phyloP scores from a whole-genome alignment of 805 yeast genomes.

The Hyphopichia homilentoma region DNA sequence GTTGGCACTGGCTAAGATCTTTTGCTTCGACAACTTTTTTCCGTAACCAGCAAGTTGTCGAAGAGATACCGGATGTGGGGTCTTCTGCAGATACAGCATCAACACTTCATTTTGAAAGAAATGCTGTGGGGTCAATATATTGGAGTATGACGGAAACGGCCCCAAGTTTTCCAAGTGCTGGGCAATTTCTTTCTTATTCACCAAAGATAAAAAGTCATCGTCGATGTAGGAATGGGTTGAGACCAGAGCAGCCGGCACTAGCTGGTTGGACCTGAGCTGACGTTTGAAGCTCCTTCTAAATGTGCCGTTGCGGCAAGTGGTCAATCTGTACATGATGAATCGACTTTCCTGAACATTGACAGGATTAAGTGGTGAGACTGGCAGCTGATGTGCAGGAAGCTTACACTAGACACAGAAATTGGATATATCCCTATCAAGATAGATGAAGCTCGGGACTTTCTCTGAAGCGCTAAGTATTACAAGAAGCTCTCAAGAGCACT shows the following conservation, averaged over 20 bases:
- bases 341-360: no score
- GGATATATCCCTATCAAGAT: no score
- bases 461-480: no score
- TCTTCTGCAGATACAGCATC: constrained; percentile 54
- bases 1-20: constrained; percentile 78
- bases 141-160: constrained; percentile 40
- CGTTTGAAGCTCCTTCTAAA: not conserved
- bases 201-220: constrained; percentile 31
- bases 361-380: no score
- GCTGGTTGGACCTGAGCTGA: not conserved
- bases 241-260: constrained; percentile 10
- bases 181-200: constrained; percentile 25
- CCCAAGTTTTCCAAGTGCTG: constrained; percentile 32
- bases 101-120: constrained; percentile 80
- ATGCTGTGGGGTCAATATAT: constrained; percentile 57
- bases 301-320: no score
- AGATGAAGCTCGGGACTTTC: no score
- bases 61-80: constrained; percentile 88
- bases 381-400: no score
- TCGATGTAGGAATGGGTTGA: constrained; percentile 29
- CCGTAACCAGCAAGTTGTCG: constrained; percentile 90
- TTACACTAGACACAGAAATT: no score
- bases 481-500: no score
- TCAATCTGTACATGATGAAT: no score
- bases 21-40: constrained; percentile 67